Evolutionary conservation across 768 basidiomycete species (phyloP), one percentile per base, ranked within the genome.

Genomic region (Mycena vitilis): DNA sequence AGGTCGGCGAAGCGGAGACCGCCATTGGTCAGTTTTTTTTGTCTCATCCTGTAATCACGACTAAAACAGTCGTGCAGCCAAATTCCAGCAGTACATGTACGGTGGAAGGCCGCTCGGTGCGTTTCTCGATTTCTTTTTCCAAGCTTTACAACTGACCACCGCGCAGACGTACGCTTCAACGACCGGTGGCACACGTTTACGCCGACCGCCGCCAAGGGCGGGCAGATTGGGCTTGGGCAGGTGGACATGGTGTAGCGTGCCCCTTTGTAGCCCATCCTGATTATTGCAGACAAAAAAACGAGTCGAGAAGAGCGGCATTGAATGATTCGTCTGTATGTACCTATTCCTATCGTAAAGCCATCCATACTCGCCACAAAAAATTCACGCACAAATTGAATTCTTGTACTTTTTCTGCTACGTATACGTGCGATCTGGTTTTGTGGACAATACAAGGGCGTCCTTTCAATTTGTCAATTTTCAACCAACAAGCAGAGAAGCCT

Each of bases 41-140:
- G 22, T 71, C 47, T 55, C 47, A 23, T n/a, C n/a, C n/a, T n/a
- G n/a, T n/a, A n/a, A n/a, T n/a, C n/a, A n/a, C n/a, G n/a, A n/a
- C n/a, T n/a, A n/a, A n/a, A n/a, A n/a, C n/a, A n/a, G n/a, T n/a
- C n/a, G n/a, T n/a, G n/a, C n/a, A 88, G 94, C 95, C 62, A 98
- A 98, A 81, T 98, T 98, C 86, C 94, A 94, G 77, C 89, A 92
- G 36, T 98, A 98, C 75, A 91, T 96, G 89, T 98, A 98, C 73
- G 95, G 95, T 70, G 95, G 96, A 18, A 83, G 95, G 52, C 95
- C 95, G 42, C 80, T 95, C 30, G 92, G 92, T 93, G 76, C 63
- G 88, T 82, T 38, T n/a, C 13, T 56, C 52, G 25, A 57, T 62
- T 66, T 56, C 20, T 42, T 34, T 49, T 7, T 4, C 45, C 1